Base-by-base conservation (phyloP, 176 grass and related monocot species). In the Zea luxurians region DNA sequence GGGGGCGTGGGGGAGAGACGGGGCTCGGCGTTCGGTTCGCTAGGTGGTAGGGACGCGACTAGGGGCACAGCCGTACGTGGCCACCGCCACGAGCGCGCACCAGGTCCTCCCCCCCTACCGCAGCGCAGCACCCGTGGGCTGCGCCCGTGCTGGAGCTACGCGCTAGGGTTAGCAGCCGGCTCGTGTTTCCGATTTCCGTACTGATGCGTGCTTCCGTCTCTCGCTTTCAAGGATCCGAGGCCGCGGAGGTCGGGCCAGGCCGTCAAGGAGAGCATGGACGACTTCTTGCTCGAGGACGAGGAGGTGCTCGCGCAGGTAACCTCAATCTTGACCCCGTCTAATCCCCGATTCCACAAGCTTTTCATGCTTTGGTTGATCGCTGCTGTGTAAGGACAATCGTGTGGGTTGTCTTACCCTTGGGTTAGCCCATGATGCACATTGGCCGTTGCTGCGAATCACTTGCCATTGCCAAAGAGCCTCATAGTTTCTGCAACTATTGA, bases 241-340 rank as follows among this genome's bases (percentile, higher is more conserved):
- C 38, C 68, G 62, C 75, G 79, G 55, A 64, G 69, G 68, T 16
- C 48, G 4, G 67, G 50, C 42, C 79, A 75, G 55, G 74, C 47
- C 80, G 68, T 90, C 75, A 81, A 79, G 13, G 88, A 86, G 75
- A 71, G 69, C 83, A 76, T 90, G 83, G 88, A 79, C 13, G 83
- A 90, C 41, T 90, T 83, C 83, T 69, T 90, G 18, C 70, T 90
- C 63, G 83, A 80, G 61, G 55, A 82, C 62, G 88, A 90, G 88
- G 83, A 83, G 64, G 88, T 90, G 64, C 2, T 71, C 43, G 75
- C 84, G 7, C 83, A 86, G 88, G 88, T 90, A 70, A 44, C 35
- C 10, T 13, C 62, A 35, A 13, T 54, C 35, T 43, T n/a, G 16
- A 21, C 42, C 48, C 12, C 11, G 11, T 4, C 17, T 16, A 21